Conservation (phyloP, 164 flowering plant species). For the Amborella trichopoda region DNA sequence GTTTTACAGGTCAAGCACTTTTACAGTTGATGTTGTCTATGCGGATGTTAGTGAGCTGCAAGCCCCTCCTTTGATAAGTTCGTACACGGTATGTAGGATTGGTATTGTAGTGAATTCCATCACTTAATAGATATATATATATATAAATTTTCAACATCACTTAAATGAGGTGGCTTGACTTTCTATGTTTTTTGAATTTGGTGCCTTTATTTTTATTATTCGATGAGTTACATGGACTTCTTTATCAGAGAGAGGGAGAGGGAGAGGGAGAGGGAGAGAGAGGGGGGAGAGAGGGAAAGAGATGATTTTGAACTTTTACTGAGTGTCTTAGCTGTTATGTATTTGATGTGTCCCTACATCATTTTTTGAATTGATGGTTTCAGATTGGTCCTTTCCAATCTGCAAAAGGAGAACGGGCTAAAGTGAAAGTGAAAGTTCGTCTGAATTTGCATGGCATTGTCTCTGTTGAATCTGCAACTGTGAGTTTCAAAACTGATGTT, state of each 20-base stretch:
- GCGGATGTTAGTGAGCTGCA: conserved; percentile 55
- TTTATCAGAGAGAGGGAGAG: too few species aligned
- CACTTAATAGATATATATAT: too few species aligned
- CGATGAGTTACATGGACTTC: too few species aligned
- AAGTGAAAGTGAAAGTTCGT: conserved; percentile 72
- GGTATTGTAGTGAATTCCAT: not conserved
- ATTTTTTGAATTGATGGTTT: not conserved
- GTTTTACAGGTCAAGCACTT: conserved; percentile 61
- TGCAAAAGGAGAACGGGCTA: conserved; percentile 57
- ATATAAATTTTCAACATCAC: too few species aligned
- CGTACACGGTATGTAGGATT: conserved; percentile 44
- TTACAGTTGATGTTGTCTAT: conserved; percentile 65
- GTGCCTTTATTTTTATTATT: too few species aligned
- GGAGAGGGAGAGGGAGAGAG: too few species aligned
- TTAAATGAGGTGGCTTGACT: too few species aligned
- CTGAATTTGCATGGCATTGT: conserved; percentile 83
- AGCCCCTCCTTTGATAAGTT: conserved; percentile 60
- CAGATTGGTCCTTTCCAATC: conserved; percentile 75
- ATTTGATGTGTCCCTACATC: too few species aligned
- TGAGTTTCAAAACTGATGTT: conserved; percentile 29
- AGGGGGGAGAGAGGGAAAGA: too few species aligned
- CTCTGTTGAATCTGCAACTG: conserved; percentile 77
- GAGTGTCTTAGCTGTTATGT: too few species aligned
- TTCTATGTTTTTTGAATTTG: too few species aligned
- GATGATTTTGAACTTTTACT: too few species aligned